Percentiles rank a stretch among this genome's conserved stretches.
These are phyloP conservation scores for Chaetomium cochliodes DNA, from an alignment of 495 filamentous ascomycete species.

Conservation along the genomic window DNA sequence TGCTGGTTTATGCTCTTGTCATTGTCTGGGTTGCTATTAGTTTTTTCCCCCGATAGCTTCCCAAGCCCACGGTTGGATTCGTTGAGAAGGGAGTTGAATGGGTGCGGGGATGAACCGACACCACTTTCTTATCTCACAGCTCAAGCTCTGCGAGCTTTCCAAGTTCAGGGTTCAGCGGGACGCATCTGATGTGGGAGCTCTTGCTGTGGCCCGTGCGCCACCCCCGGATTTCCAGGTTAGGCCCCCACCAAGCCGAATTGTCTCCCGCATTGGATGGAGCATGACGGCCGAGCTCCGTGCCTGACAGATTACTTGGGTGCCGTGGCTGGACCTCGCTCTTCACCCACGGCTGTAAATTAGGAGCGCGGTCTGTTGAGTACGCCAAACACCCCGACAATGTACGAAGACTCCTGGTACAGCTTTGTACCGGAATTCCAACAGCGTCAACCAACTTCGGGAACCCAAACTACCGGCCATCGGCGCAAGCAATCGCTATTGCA, in stretches of 20 bases:
- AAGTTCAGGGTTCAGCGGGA: not conserved
- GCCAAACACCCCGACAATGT: constrained; percentile 48
- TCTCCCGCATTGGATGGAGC: too few species aligned
- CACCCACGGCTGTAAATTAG: not conserved
- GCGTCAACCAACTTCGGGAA: constrained; percentile 35
- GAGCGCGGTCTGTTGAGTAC: not conserved
- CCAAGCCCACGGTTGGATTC: not conserved
- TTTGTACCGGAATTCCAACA: constrained; percentile 57
- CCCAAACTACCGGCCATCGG: constrained; percentile 49
- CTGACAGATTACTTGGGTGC: not conserved
- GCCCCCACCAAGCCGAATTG: not conserved
- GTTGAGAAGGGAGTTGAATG: not conserved
- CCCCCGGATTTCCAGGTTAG: not conserved
- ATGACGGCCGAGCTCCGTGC: not conserved
- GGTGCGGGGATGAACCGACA: not conserved
- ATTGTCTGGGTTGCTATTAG: not conserved
- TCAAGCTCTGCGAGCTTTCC: not conserved
- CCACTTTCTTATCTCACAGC: not conserved
- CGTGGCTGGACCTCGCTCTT: not conserved
- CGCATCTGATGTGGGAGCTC: not conserved
- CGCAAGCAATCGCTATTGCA: constrained; percentile 65
- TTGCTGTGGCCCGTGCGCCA: not conserved
- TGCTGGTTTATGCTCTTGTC: constrained; percentile 6
- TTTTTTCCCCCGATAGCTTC: not conserved
- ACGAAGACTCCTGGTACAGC: constrained; percentile 73